Evolutionary conservation across 164 flowering plant species (phyloP), one percentile per base, ranked within the genome.

Genomic region (Vitis cinerea): DNA sequence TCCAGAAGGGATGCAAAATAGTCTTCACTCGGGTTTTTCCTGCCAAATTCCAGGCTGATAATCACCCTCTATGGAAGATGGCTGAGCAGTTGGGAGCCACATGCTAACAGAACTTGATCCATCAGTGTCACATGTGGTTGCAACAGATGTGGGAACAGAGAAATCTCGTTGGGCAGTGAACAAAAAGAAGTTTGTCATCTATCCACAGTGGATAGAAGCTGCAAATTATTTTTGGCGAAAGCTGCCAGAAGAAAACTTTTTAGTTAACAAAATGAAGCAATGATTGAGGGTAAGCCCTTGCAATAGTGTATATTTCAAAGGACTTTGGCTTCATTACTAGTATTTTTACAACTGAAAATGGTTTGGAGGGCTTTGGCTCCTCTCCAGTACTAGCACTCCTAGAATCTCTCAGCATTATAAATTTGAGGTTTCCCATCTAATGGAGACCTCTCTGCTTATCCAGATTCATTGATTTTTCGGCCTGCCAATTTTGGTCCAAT

Each of bases 81-180:
- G 95, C 92, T 0, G 91, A 85, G 82, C 81, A 79, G 49, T 71
- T 93, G 54, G 98, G 98, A 37, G 98, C 97, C 12, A 78, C 82
- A 13, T 93, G 97, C 75, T 69, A 3, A 77, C 73, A 0, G 87
- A 88, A 37, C 50, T 87, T 1, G 90, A 93, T 69, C 61, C 82
- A 19, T 84, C 94, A 0, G 90, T 91, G 16, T 90, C 98, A 0
- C 98, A 91, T 49, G 88, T 93, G 55, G 85, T 93, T 12, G 71
- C 95, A 0, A 63, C 63, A 58, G 87, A 91, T 59, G 61, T 69
- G 8, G 90, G 87, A 48, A 90, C 97, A 1, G 88, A 91, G 52
- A 87, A 91, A 77, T 83, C 92, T 9, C 83, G 81, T 2, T 88
- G 93, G 95, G 95, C 97, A 9, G 69, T 82, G 73, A 70, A 74